These are phyloP conservation scores for Triglochin maritima DNA, from an alignment of 106 monocot genomes.

Conservation along the genomic window DNA sequence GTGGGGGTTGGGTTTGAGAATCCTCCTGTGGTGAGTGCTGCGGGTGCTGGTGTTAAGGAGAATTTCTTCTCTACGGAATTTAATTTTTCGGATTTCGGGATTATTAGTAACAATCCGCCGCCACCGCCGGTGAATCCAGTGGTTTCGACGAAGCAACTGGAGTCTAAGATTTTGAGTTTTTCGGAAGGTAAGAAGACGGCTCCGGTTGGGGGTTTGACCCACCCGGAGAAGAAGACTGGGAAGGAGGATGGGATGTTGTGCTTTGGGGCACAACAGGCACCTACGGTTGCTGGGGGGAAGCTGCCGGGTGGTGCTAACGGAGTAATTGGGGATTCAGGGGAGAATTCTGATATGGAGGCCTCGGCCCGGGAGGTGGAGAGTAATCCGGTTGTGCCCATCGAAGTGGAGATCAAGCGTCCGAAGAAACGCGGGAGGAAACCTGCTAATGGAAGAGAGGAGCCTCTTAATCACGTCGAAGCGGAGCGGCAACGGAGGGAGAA, in stretches of 20 bases:
- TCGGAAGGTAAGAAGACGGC: not conserved
- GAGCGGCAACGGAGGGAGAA: slow-evolving; percentile 87
- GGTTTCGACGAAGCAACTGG: slow-evolving; percentile 42
- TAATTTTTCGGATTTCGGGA: slow-evolving; percentile 19
- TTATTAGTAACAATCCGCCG: not conserved
- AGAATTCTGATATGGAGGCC: slow-evolving; percentile 75
- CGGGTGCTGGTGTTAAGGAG: not conserved
- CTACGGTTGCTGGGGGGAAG: slow-evolving; percentile 8
- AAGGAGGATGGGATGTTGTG: slow-evolving; percentile 38
- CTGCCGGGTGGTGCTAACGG: slow-evolving; percentile 5
- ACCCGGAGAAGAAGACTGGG: not conserved
- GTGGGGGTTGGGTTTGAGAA: too few species aligned
- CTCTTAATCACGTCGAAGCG: slow-evolving; percentile 88
- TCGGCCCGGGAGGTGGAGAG: slow-evolving; percentile 67
- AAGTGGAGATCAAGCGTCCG: slow-evolving; percentile 45
- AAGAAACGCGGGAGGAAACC: slow-evolving; percentile 78
- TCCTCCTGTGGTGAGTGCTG: too few species aligned
- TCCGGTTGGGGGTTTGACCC: slow-evolving; percentile 1
- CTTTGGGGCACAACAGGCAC: slow-evolving; percentile 39
- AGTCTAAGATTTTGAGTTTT: not conserved
- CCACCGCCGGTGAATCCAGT: slow-evolving; percentile 35
- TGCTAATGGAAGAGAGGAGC: slow-evolving; percentile 80
- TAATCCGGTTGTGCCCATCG: slow-evolving; percentile 26
- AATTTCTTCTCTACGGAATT: slow-evolving; percentile 6
- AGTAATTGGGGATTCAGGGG: slow-evolving; percentile 35